Percentiles rank a stretch among this genome's conserved stretches.
Evolutionary conservation across 2,329 filamentous ascomycete genomes (phyloP).

Genomic region (Arachnomyces sp.): DNA sequence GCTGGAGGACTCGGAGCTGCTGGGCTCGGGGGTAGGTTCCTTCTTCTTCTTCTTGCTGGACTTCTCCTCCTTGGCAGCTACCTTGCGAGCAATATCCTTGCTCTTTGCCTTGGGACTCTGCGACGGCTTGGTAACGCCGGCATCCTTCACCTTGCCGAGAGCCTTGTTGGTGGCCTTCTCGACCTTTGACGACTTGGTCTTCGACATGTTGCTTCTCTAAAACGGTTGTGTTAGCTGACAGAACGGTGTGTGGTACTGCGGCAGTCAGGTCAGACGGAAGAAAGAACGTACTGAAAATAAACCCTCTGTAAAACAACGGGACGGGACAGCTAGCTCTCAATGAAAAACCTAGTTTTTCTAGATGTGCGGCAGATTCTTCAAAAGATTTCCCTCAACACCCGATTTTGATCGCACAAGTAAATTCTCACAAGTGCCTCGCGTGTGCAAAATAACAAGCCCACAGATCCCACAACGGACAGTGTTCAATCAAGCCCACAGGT

Average conservation of each 20-base stretch:
- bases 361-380: slow-evolving; percentile 29
- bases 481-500: slow-evolving; percentile 35
- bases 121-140: slow-evolving; percentile 37
- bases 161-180: slow-evolving; percentile 35
- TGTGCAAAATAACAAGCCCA: slow-evolving; percentile 17
- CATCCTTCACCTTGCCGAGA: slow-evolving; percentile 41
- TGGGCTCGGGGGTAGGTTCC: slow-evolving; percentile 32
- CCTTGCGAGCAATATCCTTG: slow-evolving; percentile 36
- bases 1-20: slow-evolving; percentile 27
- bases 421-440: too few relatives aligned
- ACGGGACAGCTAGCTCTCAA: too few relatives aligned
- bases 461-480: slow-evolving; percentile 33
- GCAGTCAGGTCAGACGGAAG: not conserved
- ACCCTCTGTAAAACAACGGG: too few relatives aligned
- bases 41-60: slow-evolving; percentile 34
- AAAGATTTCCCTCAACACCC: slow-evolving; percentile 28
- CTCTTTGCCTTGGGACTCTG: slow-evolving; percentile 37
- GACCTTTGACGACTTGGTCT: slow-evolving; percentile 33
- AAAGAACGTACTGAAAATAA: not conserved
- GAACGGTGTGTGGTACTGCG: too few relatives aligned
- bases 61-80: slow-evolving; percentile 34
- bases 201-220: slow-evolving; percentile 33
- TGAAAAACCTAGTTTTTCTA: slow-evolving; percentile 1
- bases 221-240: slow-evolving; percentile 2
- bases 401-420: slow-evolving; percentile 16